These are phyloP conservation scores for Lactarius quietus DNA, from an alignment of 768 basidiomycete genomes.

Conservation along the genomic window DNA sequence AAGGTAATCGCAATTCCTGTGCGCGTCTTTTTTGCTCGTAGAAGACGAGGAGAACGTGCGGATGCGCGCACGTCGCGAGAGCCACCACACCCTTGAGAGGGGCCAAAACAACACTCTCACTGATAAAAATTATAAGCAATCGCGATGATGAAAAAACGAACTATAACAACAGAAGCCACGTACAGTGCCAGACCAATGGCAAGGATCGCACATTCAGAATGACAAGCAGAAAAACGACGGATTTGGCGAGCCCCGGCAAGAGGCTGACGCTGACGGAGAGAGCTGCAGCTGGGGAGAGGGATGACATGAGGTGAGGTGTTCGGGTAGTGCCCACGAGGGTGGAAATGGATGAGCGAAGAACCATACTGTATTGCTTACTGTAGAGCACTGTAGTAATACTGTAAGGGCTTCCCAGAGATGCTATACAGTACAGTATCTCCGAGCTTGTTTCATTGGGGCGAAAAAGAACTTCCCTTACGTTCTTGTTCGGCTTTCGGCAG, in stretches of 20 bases:
- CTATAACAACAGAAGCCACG: not conserved
- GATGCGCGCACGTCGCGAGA: slow-evolving; percentile 7
- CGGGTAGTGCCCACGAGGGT: not conserved
- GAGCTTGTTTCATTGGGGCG: no score
- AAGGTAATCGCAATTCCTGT: slow-evolving; percentile 18
- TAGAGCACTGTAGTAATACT: no score
- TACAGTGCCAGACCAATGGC: slow-evolving; percentile 27
- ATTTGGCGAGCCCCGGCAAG: slow-evolving; percentile 14
- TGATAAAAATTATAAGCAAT: not conserved
- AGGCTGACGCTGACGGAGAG: slow-evolving; percentile 10
- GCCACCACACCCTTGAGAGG: slow-evolving; percentile 6
- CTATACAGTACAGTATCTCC: no score
- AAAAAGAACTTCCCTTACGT: no score
- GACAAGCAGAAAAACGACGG: slow-evolving; percentile 7
- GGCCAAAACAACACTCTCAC: slow-evolving; percentile 22
- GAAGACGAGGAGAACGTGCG: slow-evolving; percentile 11
- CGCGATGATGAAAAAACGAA: not conserved
- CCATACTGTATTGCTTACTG: no score
- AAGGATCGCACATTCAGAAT: slow-evolving; percentile 10
- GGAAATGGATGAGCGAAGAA: not conserved
- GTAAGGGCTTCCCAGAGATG: no score
- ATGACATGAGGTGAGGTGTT: not conserved
- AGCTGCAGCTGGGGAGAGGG: not conserved
- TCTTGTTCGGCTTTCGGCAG: not conserved
- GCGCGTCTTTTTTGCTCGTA: not conserved